These are phyloP conservation scores for Phytophthora idaei DNA, from an alignment of 352 stramenopile species.

Conservation along the genomic window DNA sequence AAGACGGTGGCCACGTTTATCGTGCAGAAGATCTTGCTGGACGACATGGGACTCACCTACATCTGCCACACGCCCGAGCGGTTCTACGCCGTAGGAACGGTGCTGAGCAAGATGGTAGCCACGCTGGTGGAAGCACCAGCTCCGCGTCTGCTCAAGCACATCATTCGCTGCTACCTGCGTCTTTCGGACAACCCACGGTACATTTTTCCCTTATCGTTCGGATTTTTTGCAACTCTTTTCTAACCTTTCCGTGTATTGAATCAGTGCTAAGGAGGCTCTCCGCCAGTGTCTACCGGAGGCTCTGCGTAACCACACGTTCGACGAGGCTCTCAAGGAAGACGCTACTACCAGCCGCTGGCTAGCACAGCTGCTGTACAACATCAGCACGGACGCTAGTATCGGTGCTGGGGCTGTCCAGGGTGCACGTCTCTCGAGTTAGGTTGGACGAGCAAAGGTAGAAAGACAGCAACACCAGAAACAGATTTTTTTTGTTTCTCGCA, in stretches of 20 bases:
- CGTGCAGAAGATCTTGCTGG: constrained; percentile 99
- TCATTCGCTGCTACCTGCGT: constrained; percentile 98
- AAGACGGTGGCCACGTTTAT: constrained; percentile 99
- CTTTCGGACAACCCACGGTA: constrained; percentile 86
- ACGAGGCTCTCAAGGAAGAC: constrained; percentile 94
- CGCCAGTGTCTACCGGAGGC: constrained; percentile 94
- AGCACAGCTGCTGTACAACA: constrained; percentile 94
- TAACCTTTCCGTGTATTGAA: not conserved
- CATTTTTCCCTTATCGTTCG: constrained; percentile 2
- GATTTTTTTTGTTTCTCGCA: constrained; percentile 8
- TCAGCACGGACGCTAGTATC: constrained; percentile 48
- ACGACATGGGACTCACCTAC: constrained; percentile 98
- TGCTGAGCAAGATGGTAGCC: constrained; percentile 98
- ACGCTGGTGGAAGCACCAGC: constrained; percentile 93
- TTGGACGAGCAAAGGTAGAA: constrained; percentile 2
- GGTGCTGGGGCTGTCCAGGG: constrained; percentile 31
- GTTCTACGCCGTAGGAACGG: constrained; percentile 89
- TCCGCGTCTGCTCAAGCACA: constrained; percentile 98
- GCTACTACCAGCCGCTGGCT: constrained; percentile 97
- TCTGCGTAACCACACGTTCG: constrained; percentile 96
- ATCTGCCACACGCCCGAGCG: constrained; percentile 98
- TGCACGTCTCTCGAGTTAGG: constrained; percentile 37
- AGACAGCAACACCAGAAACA: not conserved
- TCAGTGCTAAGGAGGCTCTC: constrained; percentile 95
- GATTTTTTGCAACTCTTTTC: constrained; percentile 26